Percentiles rank a stretch among this genome's conserved stretches.
phyloP scores from a whole-genome alignment of 768 basidiomycete genomes.

The Astraeus odoratus region DNA sequence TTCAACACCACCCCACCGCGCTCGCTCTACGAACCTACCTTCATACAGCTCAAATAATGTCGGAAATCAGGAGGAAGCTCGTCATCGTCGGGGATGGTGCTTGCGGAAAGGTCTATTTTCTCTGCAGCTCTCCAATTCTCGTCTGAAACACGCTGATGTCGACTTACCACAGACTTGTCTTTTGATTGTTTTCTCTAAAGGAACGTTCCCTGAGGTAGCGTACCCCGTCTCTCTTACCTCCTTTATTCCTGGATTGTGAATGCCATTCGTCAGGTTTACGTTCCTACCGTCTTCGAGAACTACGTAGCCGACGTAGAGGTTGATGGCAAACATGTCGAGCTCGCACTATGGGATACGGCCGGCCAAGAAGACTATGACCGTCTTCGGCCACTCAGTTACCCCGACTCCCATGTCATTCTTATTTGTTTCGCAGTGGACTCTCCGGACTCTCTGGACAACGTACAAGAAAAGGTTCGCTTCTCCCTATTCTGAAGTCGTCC shows the following conservation, averaged over 20 bases:
- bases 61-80: constrained; percentile 97
- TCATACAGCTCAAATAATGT: constrained; percentile 52
- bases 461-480: constrained; percentile 91
- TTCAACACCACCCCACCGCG: constrained; percentile 28
- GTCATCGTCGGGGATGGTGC: constrained; percentile 99
- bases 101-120: constrained; percentile 72
- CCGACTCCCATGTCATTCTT: constrained; percentile 99
- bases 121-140: background rate
- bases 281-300: constrained; percentile 99
- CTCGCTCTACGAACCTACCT: constrained; percentile 18
- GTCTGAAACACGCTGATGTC: constrained; percentile 15
- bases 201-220: constrained; percentile 89
- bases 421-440: constrained; percentile 99
- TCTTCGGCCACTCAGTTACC: constrained; percentile 94
- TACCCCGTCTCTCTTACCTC: background rate
- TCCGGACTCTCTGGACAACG: constrained; percentile 97
- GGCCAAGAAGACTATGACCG: constrained; percentile 99
- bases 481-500: constrained; percentile 13
- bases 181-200: constrained; percentile 94
- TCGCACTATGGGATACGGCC: constrained; percentile 99
- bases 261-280: constrained; percentile 69
- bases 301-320: constrained; percentile 99
- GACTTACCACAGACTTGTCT: constrained; percentile 68
- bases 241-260: constrained; percentile 1
- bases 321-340: constrained; percentile 96